Evolutionary conservation across 2,329 filamentous ascomycete species (phyloP).

Genomic region (Botrytis byssoidea): DNA sequence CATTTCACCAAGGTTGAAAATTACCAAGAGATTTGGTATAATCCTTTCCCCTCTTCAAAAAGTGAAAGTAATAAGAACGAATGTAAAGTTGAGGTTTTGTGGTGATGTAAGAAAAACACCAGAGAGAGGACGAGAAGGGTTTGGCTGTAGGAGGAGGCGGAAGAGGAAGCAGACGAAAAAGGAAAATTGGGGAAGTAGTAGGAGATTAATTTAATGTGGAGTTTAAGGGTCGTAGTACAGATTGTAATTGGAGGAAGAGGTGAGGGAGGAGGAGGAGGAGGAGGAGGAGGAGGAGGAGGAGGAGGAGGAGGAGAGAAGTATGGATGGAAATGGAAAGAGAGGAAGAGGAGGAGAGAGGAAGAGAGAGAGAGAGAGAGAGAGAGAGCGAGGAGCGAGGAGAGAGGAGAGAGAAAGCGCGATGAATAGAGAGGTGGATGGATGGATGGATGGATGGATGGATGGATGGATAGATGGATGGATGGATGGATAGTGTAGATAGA

Average conservation of each 20-base stretch:
- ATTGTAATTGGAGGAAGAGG: background rate
- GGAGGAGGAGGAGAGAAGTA: background rate
- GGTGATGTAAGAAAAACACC: background rate
- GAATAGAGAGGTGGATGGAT: background rate
- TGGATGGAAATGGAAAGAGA: background rate
- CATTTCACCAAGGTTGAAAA: conserved; percentile 6
- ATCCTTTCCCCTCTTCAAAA: background rate
- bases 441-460: background rate
- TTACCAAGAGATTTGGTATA: conserved; percentile 14
- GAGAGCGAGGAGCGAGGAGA: background rate
- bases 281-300: background rate
- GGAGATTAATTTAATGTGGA: conserved; percentile 7
- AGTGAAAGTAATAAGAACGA: conserved; percentile 3
- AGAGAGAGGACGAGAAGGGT: background rate
- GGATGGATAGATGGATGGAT: background rate
- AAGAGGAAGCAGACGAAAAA: background rate
- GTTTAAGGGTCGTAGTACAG: background rate
- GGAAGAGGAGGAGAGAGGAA: background rate
- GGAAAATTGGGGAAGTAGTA: background rate
- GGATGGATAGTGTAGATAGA: background rate
- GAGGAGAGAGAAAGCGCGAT: background rate
- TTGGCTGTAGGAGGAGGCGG: background rate
- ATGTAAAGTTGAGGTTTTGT: background rate
- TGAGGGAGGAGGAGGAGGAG: background rate
- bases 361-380: background rate